These are phyloP conservation scores for Geosmithia putterillii DNA, from an alignment of 2,329 filamentous ascomycete species.

Conservation along the genomic window DNA sequence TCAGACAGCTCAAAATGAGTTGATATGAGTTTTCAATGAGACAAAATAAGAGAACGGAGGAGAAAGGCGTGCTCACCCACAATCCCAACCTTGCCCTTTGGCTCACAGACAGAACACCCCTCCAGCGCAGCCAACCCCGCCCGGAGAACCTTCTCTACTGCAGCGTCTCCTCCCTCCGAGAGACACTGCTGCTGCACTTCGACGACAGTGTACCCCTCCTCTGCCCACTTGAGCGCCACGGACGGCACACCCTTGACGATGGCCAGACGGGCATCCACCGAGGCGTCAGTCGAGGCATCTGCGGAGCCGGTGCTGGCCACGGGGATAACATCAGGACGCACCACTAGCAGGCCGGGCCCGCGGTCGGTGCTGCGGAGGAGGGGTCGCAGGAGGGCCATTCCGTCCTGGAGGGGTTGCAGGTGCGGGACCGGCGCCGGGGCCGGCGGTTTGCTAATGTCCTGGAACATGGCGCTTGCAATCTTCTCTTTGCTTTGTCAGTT, in stretches of 20 bases:
- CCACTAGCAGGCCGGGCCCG: slow-evolving; percentile 24
- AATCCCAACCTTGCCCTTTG: slow-evolving; percentile 23
- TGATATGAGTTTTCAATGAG: background rate
- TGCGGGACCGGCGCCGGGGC: slow-evolving; percentile 11
- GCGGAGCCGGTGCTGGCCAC: too few species aligned
- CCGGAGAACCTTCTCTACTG: slow-evolving; percentile 6
- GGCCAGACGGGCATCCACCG: slow-evolving; percentile 7
- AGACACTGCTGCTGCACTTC: slow-evolving; percentile 28
- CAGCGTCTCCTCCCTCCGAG: background rate
- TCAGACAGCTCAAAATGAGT: too few species aligned
- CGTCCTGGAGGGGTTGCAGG: slow-evolving; percentile 5
- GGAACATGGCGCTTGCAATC: slow-evolving; percentile 11
- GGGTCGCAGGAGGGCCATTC: slow-evolving; percentile 15
- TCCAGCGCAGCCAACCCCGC: slow-evolving; percentile 9
- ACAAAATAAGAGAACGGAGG: background rate
- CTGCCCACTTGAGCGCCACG: slow-evolving; percentile 55
- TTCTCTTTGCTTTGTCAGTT: too few species aligned
- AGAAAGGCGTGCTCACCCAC: slow-evolving; percentile 14
- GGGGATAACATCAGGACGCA: too few species aligned
- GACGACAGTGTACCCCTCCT: slow-evolving; percentile 53
- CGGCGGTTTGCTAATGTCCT: slow-evolving; percentile 13
- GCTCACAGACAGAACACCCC: slow-evolving; percentile 16
- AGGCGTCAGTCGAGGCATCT: slow-evolving; percentile 11
- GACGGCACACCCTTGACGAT: slow-evolving; percentile 29
- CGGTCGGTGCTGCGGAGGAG: slow-evolving; percentile 18